phyloP scores from a whole-genome alignment of 257 asterid species.

The Nicotiana otophora region DNA sequence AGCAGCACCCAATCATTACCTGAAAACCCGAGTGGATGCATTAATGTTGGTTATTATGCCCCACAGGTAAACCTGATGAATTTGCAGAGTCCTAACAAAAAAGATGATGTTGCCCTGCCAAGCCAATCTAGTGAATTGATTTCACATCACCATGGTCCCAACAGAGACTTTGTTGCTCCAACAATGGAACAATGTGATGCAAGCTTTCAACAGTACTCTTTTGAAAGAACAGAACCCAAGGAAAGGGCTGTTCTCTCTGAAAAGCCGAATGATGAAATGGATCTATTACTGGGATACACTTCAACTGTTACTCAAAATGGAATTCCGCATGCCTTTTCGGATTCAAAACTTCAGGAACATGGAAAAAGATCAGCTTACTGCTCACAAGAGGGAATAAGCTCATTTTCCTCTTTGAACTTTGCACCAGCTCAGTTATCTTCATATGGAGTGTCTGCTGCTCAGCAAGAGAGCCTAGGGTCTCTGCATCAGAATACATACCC shows the following conservation, averaged over 20 bases:
- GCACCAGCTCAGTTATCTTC: conserved; percentile 38
- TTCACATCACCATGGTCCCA: conserved; percentile 12
- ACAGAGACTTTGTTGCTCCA: conserved; percentile 23
- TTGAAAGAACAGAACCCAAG: conserved; percentile 22
- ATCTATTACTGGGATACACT: conserved; percentile 23
- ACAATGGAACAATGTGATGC: conserved; percentile 23
- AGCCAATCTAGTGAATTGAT: conserved; percentile 26
- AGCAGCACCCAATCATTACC: conserved; percentile 22
- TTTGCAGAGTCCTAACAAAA: conserved; percentile 17
- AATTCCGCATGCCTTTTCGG: conserved; percentile 63
- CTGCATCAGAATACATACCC: conserved; percentile 31
- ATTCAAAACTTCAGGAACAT: conserved; percentile 64
- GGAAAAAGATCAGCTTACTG: conserved; percentile 38
- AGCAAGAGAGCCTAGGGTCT: conserved; percentile 36
- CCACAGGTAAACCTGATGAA: conserved; percentile 23
- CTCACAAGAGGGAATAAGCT: conserved; percentile 44
- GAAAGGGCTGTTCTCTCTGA: conserved; percentile 24
- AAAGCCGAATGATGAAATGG: conserved; percentile 31
- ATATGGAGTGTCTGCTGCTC: conserved; percentile 26
- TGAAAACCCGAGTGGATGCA: conserved; percentile 24
- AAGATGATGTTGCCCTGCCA: conserved; percentile 23
- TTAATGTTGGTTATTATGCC: conserved; percentile 18
- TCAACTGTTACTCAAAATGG: conserved; percentile 30
- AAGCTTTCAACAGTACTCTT: conserved; percentile 23
- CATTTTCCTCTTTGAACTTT: conserved; percentile 42